Base-by-base conservation (phyloP, 2,329 filamentous ascomycete species). In the Fusarium nematophilum region DNA sequence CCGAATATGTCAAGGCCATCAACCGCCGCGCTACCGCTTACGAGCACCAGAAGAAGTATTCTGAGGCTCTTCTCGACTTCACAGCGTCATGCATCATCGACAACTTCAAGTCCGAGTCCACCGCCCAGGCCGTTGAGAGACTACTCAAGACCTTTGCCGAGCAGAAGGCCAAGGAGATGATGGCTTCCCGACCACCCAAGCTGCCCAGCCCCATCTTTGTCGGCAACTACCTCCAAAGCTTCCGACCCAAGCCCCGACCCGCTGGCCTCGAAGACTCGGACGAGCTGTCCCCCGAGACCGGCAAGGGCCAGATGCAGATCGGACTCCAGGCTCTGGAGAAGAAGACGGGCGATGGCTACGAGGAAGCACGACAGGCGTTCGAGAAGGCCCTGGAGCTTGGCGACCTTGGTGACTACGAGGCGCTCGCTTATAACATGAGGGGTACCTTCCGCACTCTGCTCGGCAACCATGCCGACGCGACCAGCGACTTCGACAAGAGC, bases 21-120 rank as follows among this genome's bases (percentile, higher is more conserved):
- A 99, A 99, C 84, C 90, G 95, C 72, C 88, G 95, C 70, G 95
- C 95, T 51, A 96, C 96, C 73, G 95, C 95, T 53, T 99, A 98
- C 78, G 95, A 99, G 79, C 91, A 97, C 76, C 86, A 95, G 37
- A 89, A 89, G 70, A 90, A 90, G 78, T 97, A 90, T 81, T 95
- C 93, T 76, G 94, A 98, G 74, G 94, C 95, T 38, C 88, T 99
- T 8, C 86, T 99, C 62, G 95, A 99, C 79, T 98, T 96, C 80
- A 99, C 95, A 8, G 95, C 95, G 54, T 97, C 94, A 79, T 99
- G 95, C 81, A 99, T 99, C 76, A 97, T 99, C 75, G 95, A 99
- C 75, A 91, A 91, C 61, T 99, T 99, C 84, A 90, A 91, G 79
- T 98, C 95, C 76, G 91, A 97, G 70, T 83, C 85, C 59, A 96